Conservation (phyloP, 129 eudicot genomes). For the Smallanthus sonchifolius region DNA sequence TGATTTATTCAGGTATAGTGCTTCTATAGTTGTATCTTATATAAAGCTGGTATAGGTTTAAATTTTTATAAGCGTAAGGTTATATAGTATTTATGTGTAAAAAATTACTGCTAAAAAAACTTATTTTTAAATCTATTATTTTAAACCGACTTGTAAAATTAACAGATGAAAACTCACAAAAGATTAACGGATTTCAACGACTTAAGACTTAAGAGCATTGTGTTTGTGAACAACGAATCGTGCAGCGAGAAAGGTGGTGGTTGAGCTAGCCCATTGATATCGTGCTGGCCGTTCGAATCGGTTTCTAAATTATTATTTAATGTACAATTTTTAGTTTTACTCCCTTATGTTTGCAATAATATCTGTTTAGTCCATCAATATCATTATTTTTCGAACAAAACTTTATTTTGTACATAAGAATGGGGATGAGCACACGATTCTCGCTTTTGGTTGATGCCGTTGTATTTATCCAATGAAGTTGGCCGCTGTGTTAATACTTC, state of each 20-base stretch:
- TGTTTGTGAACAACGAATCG: constrained; percentile 4
- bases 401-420: too few species aligned
- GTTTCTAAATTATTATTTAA: constrained; percentile 7
- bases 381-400: background rate
- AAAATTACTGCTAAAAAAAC: background rate
- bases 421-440: too few species aligned
- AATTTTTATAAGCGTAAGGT: too few species aligned
- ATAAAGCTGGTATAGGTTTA: too few species aligned
- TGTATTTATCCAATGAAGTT: too few species aligned
- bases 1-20: too few species aligned
- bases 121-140: background rate
- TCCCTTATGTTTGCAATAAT: background rate
- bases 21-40: too few species aligned
- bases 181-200: background rate
- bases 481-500: too few species aligned
- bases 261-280: constrained; percentile 50
- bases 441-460: too few species aligned
- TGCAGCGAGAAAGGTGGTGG: constrained; percentile 32
- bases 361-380: constrained; percentile 9
- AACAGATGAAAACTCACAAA: background rate
- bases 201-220: background rate
- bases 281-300: constrained; percentile 37
- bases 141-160: background rate
- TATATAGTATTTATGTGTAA: too few species aligned
- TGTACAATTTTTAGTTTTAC: background rate